These are phyloP conservation scores for Penicillium thymicola DNA, from an alignment of 2,329 filamentous ascomycete species.

Conservation along the genomic window DNA sequence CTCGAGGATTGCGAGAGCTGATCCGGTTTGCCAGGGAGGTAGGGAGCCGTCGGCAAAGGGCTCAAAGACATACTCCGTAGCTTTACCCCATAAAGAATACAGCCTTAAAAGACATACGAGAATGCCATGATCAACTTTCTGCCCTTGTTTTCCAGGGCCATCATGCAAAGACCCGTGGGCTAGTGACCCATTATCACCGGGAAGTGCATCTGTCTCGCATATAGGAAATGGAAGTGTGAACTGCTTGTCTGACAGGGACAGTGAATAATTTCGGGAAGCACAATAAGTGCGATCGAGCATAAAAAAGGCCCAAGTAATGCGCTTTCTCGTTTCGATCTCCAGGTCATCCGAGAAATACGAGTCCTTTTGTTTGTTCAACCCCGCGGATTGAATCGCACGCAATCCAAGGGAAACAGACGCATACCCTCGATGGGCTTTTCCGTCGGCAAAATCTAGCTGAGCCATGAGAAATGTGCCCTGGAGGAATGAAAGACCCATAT, in stretches of 20 bases:
- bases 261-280: conserved; percentile 24
- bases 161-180: conserved; percentile 15
- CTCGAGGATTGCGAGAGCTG: conserved; percentile 22
- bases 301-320: conserved; percentile 27
- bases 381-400: conserved; percentile 21
- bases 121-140: conserved; percentile 22
- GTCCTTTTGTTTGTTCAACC: conserved; percentile 18
- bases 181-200: neutral
- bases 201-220: neutral
- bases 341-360: neutral
- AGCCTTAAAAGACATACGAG: conserved; percentile 22
- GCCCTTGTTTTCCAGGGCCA: conserved; percentile 15
- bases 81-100: conserved; percentile 25
- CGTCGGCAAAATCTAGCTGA: conserved; percentile 25
- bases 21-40: conserved; percentile 26
- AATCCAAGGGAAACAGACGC: conserved; percentile 21
- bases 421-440: conserved; percentile 21
- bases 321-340: conserved; percentile 15
- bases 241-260: conserved; percentile 25
- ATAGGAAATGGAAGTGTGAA: conserved; percentile 23
- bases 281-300: conserved; percentile 28
- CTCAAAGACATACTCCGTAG: conserved; percentile 27
- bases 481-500: conserved; percentile 19
- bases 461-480: conserved; percentile 26
- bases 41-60: conserved; percentile 11